These are phyloP conservation scores for Cyclospora cayetanensis DNA, from an alignment of 169 alveolate genomes.

Conservation along the genomic window DNA sequence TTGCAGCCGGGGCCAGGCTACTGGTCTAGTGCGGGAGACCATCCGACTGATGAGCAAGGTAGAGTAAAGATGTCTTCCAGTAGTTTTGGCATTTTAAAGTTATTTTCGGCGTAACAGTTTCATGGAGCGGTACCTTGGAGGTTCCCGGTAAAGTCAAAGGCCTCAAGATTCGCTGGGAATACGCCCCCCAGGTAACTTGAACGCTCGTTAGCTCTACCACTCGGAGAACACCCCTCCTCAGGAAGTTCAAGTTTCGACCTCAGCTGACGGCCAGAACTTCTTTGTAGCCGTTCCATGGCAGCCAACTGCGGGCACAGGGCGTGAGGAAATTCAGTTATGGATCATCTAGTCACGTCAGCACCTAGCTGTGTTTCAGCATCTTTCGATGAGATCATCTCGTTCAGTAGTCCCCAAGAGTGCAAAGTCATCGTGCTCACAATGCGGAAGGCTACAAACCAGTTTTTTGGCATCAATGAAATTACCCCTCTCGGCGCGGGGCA, in stretches of 20 bases:
- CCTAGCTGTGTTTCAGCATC: conserved; percentile 74
- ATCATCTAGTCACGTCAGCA: neutral
- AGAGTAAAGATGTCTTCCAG: neutral
- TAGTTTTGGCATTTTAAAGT: conserved; percentile 8
- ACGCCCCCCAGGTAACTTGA: conserved; percentile 83
- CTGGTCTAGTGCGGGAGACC: conserved; percentile 89
- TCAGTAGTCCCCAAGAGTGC: conserved; percentile 80
- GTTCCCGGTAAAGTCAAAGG: conserved; percentile 83
- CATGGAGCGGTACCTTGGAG: conserved; percentile 88
- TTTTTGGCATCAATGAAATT: conserved; percentile 89
- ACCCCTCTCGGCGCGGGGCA: conserved; percentile 89
- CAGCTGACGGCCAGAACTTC: conserved; percentile 85
- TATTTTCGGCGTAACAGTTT: conserved; percentile 70
- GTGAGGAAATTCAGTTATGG: conserved; percentile 16
- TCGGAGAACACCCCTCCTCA: neutral
- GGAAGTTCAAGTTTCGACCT: conserved; percentile 85
- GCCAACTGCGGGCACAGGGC: conserved; percentile 81
- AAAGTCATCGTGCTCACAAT: conserved; percentile 83
- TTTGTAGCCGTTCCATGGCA: conserved; percentile 84
- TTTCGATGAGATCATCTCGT: conserved; percentile 77
- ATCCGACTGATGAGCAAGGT: conserved; percentile 82
- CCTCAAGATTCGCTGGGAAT: conserved; percentile 84
- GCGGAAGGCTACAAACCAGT: conserved; percentile 83
- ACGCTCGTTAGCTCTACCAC: neutral
- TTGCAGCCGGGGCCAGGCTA: conserved; percentile 87